Evolutionary conservation across 805 yeast genomes (phyloP), one percentile per base, ranked within the genome.

Genomic region (Candida saitoana): DNA sequence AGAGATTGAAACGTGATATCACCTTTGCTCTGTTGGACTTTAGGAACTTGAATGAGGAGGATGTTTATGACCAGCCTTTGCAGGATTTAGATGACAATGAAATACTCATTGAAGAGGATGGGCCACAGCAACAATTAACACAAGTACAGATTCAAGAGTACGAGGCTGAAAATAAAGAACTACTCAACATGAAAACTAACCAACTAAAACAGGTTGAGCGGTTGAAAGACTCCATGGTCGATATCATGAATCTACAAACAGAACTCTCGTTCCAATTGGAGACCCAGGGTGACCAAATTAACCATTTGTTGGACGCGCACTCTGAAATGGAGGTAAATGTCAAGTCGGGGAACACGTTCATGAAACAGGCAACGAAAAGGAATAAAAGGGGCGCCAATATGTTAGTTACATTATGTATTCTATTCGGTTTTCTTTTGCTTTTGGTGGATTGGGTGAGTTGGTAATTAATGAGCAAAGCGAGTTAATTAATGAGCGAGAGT

Each of bases 191-290:
- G 39, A 84, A 84, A 50, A 64, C 76, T n/a, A 75, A 74, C 38
- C 84, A 84, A 46, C 52, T 83, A 19, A 67, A 74, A 32, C 79
- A 80, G 46, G 84, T 82, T 5, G 79, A 77, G 45, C 67, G 73
- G 45, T 68, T 84, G 27, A 84, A 82, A 51, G 66, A 66, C 19
- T 76, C 87, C 1, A 79, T 84, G 60, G 57, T 80, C 34, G 96
- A 87, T 54, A 82, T 90, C 34, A 75, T 89, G 1, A 77, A 81
- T 41, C 60, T 90, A 47, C 91, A 89, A 54, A 71, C 81, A 18
- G 93, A 87, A 54, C 68, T 89, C 41, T 74, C 87, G 9, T 69
- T 81, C 41, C 95, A 90, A 56, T 67, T 89, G 37, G 77, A 78
- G 18, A 60, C 77, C 1, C 97, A 89, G 61, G 79, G 84, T 4